Base-by-base conservation (phyloP, 371 early-diverging fungal species). In the Apophysomyces ossiformis region DNA sequence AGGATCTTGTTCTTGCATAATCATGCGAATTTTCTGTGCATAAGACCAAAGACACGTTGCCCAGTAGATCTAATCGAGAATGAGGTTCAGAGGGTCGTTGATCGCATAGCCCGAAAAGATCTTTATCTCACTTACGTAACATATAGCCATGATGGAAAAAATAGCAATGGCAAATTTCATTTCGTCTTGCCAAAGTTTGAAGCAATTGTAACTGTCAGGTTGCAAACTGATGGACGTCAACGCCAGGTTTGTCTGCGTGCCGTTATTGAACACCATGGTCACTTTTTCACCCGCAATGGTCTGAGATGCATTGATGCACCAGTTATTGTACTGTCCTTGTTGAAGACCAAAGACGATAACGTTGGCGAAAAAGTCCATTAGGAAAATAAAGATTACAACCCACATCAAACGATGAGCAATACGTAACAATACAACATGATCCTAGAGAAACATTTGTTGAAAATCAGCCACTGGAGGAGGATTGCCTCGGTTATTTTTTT, bases 31-130 rank as follows among this genome's bases (percentile, higher is more conserved):
- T 46, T 81, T 81, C 61, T 75, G 76, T 16, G 70, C 62, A 46
- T 76, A 81, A 15, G 70, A 75, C 70, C 76, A 74, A 18, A 81
- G 54, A 57, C 81, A 81, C 6, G 64, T 41, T 5, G 71, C 64
- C 81, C 81, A 81, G 46, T 81, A 81, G 0, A 74, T 26, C 77
- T 80, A 46, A 38, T 38, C 2, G 50, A 37, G 35, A 37, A 9
- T 26, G 32, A 12, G 12, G 26, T 58, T 4, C 9, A 37, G 15
- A 44, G 18, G 0, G 18, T 41, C 18, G 21, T 16, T 8, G 21
- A 4, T n/a, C 18, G 18, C 32, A 26, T 26, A 2, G 0, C 32
- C 32, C 32, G 32, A 26, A 26, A 26, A 26, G 3, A 26, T 26
- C 32, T 26, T 26, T 26, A 26, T 26, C 2, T 26, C 32, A 70